Conservation (phyloP, 495 filamentous ascomycete genomes). For the Lepidopterella palustris region DNA sequence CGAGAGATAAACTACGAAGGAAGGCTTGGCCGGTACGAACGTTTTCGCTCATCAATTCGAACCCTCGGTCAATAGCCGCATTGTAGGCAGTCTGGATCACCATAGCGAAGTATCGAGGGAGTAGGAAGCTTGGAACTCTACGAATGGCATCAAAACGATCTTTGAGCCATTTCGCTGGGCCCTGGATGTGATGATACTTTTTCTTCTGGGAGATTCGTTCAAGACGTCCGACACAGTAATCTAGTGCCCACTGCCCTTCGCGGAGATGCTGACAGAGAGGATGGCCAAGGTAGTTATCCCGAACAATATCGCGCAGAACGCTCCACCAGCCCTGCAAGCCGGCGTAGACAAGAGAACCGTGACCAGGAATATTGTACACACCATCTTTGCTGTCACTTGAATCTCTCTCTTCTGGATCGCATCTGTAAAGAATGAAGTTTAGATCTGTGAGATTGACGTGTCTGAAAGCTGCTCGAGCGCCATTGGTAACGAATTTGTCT, state of each 20-base stretch:
- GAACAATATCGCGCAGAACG: slow-evolving; percentile 74
- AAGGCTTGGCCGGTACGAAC: slow-evolving; percentile 77
- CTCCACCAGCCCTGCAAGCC: slow-evolving; percentile 99
- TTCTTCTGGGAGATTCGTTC: slow-evolving; percentile 60
- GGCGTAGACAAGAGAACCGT: slow-evolving; percentile 85
- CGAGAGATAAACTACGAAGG: slow-evolving; percentile 76
- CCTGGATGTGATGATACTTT: slow-evolving; percentile 51
- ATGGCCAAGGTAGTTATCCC: slow-evolving; percentile 85
- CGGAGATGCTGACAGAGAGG: slow-evolving; percentile 88
- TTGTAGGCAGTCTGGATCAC: slow-evolving; percentile 80
- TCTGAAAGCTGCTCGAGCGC: slow-evolving; percentile 72
- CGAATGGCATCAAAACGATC: slow-evolving; percentile 79
- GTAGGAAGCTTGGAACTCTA: slow-evolving; percentile 75
- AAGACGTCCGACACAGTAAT: slow-evolving; percentile 75
- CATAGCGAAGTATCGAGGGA: slow-evolving; percentile 89
- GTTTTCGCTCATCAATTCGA: slow-evolving; percentile 70
- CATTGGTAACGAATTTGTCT: slow-evolving; percentile 74
- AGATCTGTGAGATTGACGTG: slow-evolving; percentile 69
- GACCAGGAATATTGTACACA: slow-evolving; percentile 74
- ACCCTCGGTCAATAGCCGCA: slow-evolving; percentile 68
- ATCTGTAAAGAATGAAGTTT: slow-evolving; percentile 87
- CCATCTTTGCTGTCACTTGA: slow-evolving; percentile 74
- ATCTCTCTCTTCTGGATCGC: slow-evolving; percentile 86
- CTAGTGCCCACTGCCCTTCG: slow-evolving; percentile 88
- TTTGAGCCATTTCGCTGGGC: slow-evolving; percentile 69